These are phyloP conservation scores for Lipomyces sp. DNA, from an alignment of 805 yeast species.

Conservation along the genomic window DNA sequence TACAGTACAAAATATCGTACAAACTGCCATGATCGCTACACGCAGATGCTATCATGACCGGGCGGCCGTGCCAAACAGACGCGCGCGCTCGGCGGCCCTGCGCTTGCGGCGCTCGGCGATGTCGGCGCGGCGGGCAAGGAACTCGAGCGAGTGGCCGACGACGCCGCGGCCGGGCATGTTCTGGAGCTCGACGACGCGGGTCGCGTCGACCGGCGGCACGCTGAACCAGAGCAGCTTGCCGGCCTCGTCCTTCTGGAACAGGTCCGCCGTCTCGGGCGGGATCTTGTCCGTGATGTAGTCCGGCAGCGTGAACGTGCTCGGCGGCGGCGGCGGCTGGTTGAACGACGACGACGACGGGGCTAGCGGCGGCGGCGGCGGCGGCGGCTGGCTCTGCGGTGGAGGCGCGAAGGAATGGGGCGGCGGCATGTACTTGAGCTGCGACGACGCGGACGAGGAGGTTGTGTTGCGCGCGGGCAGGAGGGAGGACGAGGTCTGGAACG, in stretches of 20 bases:
- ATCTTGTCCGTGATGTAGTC: conserved; percentile 30
- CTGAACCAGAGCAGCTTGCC: conserved; percentile 32
- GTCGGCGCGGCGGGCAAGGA: conserved; percentile 15
- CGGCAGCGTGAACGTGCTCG: conserved; percentile 38
- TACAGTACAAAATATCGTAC: too few relatives aligned
- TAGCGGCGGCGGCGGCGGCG: conserved; percentile 8
- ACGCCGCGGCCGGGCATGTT: conserved; percentile 12
- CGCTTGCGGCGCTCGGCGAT: conserved; percentile 21
- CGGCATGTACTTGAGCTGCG: too few relatives aligned
- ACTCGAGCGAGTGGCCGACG: conserved; percentile 24
- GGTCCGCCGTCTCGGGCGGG: conserved; percentile 27
- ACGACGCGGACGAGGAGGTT: too few relatives aligned
- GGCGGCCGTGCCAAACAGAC: conserved; percentile 7
- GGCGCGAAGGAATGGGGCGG: too few relatives aligned
- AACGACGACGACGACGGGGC: conserved; percentile 22
- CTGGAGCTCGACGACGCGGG: conserved; percentile 2
- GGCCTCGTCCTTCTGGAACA: conserved; percentile 26
- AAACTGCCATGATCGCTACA: too few relatives aligned
- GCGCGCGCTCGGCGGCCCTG: conserved; percentile 14
- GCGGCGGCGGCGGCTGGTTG: conserved; percentile 37
- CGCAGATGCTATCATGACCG: too few relatives aligned
- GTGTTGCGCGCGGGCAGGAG: too few relatives aligned
- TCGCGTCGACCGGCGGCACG: conserved; percentile 33
- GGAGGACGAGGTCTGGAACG: too few relatives aligned
- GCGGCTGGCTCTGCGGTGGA: conserved; percentile 4